Percentiles rank a stretch among this genome's conserved stretches.
Evolutionary conservation across 2,329 filamentous ascomycete species (phyloP).

Genomic region (Nemania serpens): DNA sequence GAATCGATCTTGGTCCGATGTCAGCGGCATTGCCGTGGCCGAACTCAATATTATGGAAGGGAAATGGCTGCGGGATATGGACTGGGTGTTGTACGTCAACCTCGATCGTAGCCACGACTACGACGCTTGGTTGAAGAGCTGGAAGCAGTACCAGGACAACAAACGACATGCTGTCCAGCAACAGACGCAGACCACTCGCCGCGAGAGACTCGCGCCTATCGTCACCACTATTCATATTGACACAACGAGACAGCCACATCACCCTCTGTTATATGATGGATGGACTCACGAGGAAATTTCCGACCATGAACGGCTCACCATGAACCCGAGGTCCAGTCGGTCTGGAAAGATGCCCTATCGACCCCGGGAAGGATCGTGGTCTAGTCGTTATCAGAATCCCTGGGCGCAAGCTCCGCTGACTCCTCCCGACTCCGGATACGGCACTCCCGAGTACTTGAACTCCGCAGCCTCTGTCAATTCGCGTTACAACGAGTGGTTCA

Average conservation of each 20-base stretch:
- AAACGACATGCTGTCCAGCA: slow-evolving; percentile 46
- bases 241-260: slow-evolving; percentile 38
- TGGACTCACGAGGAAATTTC: slow-evolving; percentile 61
- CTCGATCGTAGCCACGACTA: slow-evolving; percentile 75
- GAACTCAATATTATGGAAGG: slow-evolving; percentile 87
- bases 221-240: slow-evolving; percentile 55
- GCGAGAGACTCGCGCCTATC: slow-evolving; percentile 55
- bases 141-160: slow-evolving; percentile 60
- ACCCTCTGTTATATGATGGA: slow-evolving; percentile 45
- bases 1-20: slow-evolving; percentile 95
- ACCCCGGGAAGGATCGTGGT: slow-evolving; percentile 51
- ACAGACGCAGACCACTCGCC: slow-evolving; percentile 49
- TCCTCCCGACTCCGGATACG: slow-evolving; percentile 65
- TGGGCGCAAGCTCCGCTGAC: slow-evolving; percentile 56
- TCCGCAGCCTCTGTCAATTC: slow-evolving; percentile 60
- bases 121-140: slow-evolving; percentile 65
- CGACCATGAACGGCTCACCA: slow-evolving; percentile 56
- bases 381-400: slow-evolving; percentile 46
- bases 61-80: slow-evolving; percentile 83
- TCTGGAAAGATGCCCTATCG: slow-evolving; percentile 44
- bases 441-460: slow-evolving; percentile 62
- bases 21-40: slow-evolving; percentile 82
- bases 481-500: slow-evolving; percentile 64
- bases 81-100: slow-evolving; percentile 86
- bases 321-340: slow-evolving; percentile 47